A percentile compares a stretch with the other conserved stretches of the same genome.
Evolutionary conservation across 352 stramenopile species (phyloP).

Genomic region (Phytophthora multivora): DNA sequence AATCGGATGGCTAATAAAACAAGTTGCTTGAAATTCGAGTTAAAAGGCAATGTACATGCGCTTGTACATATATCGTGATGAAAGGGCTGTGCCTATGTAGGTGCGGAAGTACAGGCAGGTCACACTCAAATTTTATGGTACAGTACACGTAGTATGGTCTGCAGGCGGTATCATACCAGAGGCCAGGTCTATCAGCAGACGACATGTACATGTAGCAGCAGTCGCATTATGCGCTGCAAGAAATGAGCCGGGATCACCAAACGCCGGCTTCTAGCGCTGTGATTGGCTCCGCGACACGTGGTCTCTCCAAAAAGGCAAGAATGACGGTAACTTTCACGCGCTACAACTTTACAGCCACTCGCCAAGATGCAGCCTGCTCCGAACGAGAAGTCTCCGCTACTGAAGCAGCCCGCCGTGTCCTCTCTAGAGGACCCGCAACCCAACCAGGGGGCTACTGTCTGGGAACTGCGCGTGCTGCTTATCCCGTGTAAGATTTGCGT

Average conservation of each 20-base stretch:
- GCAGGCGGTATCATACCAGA: no score
- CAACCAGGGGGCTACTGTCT: conserved; percentile 41
- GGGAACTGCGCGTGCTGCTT: conserved; percentile 72
- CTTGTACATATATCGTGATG: no score
- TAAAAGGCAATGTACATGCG: no score
- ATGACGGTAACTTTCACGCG: conserved; percentile 28
- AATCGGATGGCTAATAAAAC: no score
- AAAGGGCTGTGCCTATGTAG: no score
- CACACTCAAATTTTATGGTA: no score
- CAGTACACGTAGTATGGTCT: no score
- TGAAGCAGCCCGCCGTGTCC: conserved; percentile 24
- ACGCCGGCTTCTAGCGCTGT: not conserved
- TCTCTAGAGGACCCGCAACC: conserved; percentile 35
- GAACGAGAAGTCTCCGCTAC: conserved; percentile 45
- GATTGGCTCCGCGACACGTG: conserved; percentile 33
- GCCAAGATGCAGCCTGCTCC: conserved; percentile 30
- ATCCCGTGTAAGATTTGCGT: conserved; percentile 53
- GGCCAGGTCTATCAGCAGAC: no score
- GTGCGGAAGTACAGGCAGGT: no score
- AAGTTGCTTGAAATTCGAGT: no score
- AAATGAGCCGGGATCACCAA: conserved; percentile 9
- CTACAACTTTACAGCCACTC: conserved; percentile 14
- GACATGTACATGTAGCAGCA: no score
- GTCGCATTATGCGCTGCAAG: not conserved
- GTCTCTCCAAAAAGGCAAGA: conserved; percentile 15